Evolutionary conservation across 2,329 filamentous ascomycete genomes (phyloP), one percentile per base, ranked within the genome.

Genomic region (Blumeria hordei): DNA sequence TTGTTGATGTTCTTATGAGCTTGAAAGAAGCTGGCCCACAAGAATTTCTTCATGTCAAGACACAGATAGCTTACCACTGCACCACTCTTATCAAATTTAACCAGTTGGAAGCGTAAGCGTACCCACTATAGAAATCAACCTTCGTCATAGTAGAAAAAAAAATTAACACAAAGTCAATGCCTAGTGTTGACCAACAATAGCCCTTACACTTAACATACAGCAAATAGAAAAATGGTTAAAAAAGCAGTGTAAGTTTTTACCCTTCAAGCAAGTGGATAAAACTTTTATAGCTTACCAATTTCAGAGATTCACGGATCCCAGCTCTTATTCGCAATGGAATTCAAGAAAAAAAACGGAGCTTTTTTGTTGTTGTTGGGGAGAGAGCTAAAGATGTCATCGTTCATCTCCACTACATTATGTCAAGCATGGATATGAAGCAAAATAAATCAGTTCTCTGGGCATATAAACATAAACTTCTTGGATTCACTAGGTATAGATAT

Each of bases 381-480:
- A 80, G 80, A 57, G 80, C 88, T 61, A 98, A 98, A 69, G 92
- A 98, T 74, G 87, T 90, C 62, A 96, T 98, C 66, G 88, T 96
- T 61, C 81, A 95, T 66, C 75, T 88, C 57, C 88, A 96, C 70
- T 88, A 92, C 65, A 93, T 98, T 65, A 85, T 95, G 74, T 83
- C 88, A 53, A 84, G 79, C 62, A 81, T 85, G 66, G 86, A 94
- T 66, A 78, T 95, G 60, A 94, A 93, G 70, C 80, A 94, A 68
- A 93, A 92, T 72, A 96, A 96, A 69, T 92, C 85, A 11, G 88
- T 98, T 3, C 73, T 98, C 10, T 98, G 92, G 92, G 90, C 92
- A 18, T 98, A 98, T 73, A 96, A 96, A 75, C 94, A 93, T 68
- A 92, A 98, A 69, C 76, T 98, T 10, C 73, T 98, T 35, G 88